These are phyloP conservation scores for Penicillium vulpinum DNA, from an alignment of 2,329 filamentous ascomycete genomes.

Conservation along the genomic window DNA sequence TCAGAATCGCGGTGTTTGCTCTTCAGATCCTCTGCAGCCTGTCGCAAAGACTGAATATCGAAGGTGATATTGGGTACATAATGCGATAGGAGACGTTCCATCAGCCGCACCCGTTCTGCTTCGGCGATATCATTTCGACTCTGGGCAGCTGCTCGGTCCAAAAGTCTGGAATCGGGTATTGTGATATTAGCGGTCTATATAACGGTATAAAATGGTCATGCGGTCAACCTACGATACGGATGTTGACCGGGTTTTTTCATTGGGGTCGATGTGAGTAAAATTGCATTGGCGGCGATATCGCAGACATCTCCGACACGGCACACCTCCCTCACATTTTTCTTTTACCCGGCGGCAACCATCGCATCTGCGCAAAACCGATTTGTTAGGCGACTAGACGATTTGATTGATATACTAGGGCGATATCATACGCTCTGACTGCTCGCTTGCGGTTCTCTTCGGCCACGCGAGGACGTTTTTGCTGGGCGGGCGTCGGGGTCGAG, in stretches of 20 bases:
- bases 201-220: not conserved
- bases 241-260: constrained; percentile 35
- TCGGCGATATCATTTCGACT: constrained; percentile 39
- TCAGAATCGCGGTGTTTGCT: constrained; percentile 37
- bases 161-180: constrained; percentile 20
- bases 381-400: constrained; percentile 13
- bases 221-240: constrained; percentile 32
- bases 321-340: constrained; percentile 58
- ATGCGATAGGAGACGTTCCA: constrained; percentile 53
- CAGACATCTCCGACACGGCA: constrained; percentile 55
- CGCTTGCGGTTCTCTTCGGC: constrained; percentile 45
- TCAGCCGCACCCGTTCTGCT: constrained; percentile 39
- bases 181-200: constrained; percentile 4
- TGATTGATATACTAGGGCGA: not conserved
- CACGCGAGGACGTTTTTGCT: constrained; percentile 42
- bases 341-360: constrained; percentile 57
- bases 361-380: constrained; percentile 42
- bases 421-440: constrained; percentile 42
- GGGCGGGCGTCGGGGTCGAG: constrained; percentile 27
- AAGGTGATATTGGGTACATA: constrained; percentile 49
- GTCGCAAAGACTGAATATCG: constrained; percentile 45
- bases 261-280: constrained; percentile 45
- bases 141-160: constrained; percentile 32
- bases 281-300: constrained; percentile 54
- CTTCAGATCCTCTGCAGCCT: constrained; percentile 47